Evolutionary conservation across 2,329 filamentous ascomycete genomes (phyloP).

Genomic region (Domatiomyces globalis): DNA sequence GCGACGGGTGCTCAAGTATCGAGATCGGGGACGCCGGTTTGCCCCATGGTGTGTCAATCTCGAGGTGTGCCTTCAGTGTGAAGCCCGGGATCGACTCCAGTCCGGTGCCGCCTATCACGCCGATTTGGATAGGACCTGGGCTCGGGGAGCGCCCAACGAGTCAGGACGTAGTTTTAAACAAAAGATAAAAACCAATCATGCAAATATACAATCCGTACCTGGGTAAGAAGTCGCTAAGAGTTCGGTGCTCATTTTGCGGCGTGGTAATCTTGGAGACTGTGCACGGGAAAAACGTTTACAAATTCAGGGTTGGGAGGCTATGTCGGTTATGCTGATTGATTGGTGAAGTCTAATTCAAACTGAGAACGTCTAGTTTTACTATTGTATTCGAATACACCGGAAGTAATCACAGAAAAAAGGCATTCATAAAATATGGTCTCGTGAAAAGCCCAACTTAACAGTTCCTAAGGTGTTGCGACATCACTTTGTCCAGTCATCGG

Average conservation of each 20-base stretch:
- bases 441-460: no score
- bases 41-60: slow-evolving; percentile 77
- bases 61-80: slow-evolving; percentile 65
- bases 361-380: not conserved
- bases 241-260: not conserved
- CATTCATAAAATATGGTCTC: not conserved
- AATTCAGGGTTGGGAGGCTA: not conserved
- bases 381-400: not conserved
- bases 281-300: not conserved
- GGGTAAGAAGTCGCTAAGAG: not conserved
- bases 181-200: not conserved
- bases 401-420: not conserved
- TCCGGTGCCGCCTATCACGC: slow-evolving; percentile 85
- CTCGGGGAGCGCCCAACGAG: not conserved
- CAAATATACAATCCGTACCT: not conserved
- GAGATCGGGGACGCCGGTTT: slow-evolving; percentile 60
- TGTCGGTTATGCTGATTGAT: no score
- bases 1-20: slow-evolving; percentile 74
- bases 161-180: not conserved
- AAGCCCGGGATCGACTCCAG: slow-evolving; percentile 78
- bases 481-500: no score
- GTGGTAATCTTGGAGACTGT: not conserved
- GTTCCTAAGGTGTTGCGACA: no score
- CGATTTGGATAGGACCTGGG: slow-evolving; percentile 60
- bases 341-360: not conserved